Evolutionary conservation across 441 rosid species (phyloP), one percentile per base, ranked within the genome.

Genomic region (Pelargonium australe): DNA sequence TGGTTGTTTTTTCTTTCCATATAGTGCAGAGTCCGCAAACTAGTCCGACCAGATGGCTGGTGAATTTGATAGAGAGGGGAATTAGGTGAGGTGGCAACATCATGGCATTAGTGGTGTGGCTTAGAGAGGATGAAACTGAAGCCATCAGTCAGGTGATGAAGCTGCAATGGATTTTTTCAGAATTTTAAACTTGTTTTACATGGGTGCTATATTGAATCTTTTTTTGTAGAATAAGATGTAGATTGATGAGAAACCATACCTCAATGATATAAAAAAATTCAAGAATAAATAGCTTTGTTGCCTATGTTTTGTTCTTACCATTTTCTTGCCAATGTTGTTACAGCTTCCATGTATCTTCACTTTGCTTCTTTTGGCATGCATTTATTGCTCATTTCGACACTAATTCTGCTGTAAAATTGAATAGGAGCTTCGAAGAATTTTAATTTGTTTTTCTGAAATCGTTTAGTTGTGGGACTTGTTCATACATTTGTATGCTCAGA

Each of bases 71-170:
- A 55, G 65, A 43, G 75, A 66, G 73, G 73, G 65, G 70, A 68
- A 64, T 63, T 67, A 68, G 47, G 17, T 9, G 73, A 75, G 74
- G 73, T 53, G 53, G 68, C 64, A 47, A 68, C 65, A 49, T 53
- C 71, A 65, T 78, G 55, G 76, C 69, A 13, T 8, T 41, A 20
- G 65, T 66, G 70, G 73, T 69, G 72, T 28, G 57, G 70, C 60
- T 68, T 8, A 61, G 70, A 73, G 72, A 73, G 63, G 47, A 63
- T 51, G 57, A 51, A 51, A 13, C 57, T 12, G 14, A 51, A 51
- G 57, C 57, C 57, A 51, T 44, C 49, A 51, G 78, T 68, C 81
- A 81, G 87, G 88, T 83, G 83, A 85, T 80, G 72, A 78, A 70
- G 81, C 75, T 70, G 76, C 74, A 51, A 51, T 2, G 2, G 57